Evolutionary conservation across 2,329 filamentous ascomycete genomes (phyloP), one percentile per base, ranked within the genome.

Genomic region (Pestalotiopsis sp.): DNA sequence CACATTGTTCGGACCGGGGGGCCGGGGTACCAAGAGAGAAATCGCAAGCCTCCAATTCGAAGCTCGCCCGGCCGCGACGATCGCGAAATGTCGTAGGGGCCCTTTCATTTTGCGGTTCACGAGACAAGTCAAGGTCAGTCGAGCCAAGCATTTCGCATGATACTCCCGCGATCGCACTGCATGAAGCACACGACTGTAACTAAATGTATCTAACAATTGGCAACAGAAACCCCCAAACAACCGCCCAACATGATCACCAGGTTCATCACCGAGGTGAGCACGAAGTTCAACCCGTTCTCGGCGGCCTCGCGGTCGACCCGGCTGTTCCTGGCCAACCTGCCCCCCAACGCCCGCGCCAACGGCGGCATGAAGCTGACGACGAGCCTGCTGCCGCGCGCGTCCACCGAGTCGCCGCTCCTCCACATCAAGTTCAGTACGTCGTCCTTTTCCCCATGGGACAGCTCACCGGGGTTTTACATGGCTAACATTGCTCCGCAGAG

Each of bases 251-350:
- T 96, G 93, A 93, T 96, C 70, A 95, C 92, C 68, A 90, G 91
- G 78, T 96, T 93, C 84, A 88, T 97, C 79, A 95, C 94, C 79
- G 89, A 94, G 78, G 90, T 98, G 75, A 89, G 94, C 75, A 91
- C 94, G 72, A 89, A 89, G 78, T 98, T 98, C 89, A 97, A 97
- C 82, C 95, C 96, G 52, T 98, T 98, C 87, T 92, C 90, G 35
- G 82, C 87, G 26, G 86, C 87, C 78, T 90, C 93, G 70, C 94
- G 94, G 77, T 91, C 94, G 26, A 94, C 94, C 52, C 91, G 96
- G 57, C 86, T 97, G 64, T 96, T 98, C 81, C 92, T 98, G 73
- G 91, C 93, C 39, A 86, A 92, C 71, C 89, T 99, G 39, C 94
- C 95, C 10, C 88, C 94, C 56, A 89, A 91, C 75, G 94, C 94